phyloP scores from a whole-genome alignment of 495 filamentous ascomycete genomes.

The Pyrenula aspistea region DNA sequence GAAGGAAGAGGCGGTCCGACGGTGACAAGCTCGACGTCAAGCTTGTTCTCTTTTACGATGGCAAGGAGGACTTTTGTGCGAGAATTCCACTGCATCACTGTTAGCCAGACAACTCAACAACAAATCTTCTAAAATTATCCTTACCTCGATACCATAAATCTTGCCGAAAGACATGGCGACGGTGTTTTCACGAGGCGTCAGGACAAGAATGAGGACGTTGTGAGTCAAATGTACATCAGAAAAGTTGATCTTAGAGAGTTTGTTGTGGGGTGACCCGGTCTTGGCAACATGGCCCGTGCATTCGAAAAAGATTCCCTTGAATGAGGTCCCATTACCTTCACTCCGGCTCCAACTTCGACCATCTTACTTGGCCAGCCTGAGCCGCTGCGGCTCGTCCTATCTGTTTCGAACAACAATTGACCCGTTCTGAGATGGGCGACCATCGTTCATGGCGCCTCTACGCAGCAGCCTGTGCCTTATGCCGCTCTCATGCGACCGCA shows the following conservation, averaged over 20 bases:
- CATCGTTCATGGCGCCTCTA: background rate
- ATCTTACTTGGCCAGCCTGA: no score
- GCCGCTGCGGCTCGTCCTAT: no score
- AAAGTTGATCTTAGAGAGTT: background rate
- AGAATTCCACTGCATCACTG: slow-evolving; percentile 57
- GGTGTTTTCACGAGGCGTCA: background rate
- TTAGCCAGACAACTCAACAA: slow-evolving; percentile 10
- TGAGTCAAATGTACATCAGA: no score
- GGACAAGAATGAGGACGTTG: no score
- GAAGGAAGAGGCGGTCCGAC: slow-evolving; percentile 34
- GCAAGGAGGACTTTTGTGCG: slow-evolving; percentile 79
- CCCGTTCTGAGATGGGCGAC: background rate
- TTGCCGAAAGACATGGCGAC: slow-evolving; percentile 93
- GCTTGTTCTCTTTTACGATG: slow-evolving; percentile 89
- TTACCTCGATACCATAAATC: slow-evolving; percentile 78
- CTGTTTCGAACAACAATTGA: no score
- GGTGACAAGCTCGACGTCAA: slow-evolving; percentile 76
- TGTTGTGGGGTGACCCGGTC: background rate
- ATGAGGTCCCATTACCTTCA: no score
- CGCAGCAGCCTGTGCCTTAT: background rate
- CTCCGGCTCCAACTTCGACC: no score
- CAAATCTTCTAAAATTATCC: slow-evolving; percentile 22
- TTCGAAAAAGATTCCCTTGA: background rate
- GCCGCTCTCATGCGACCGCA: background rate
- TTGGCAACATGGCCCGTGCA: background rate